Evolutionary conservation across 495 filamentous ascomycete species (phyloP).

Genomic region (Xylaria venustula): DNA sequence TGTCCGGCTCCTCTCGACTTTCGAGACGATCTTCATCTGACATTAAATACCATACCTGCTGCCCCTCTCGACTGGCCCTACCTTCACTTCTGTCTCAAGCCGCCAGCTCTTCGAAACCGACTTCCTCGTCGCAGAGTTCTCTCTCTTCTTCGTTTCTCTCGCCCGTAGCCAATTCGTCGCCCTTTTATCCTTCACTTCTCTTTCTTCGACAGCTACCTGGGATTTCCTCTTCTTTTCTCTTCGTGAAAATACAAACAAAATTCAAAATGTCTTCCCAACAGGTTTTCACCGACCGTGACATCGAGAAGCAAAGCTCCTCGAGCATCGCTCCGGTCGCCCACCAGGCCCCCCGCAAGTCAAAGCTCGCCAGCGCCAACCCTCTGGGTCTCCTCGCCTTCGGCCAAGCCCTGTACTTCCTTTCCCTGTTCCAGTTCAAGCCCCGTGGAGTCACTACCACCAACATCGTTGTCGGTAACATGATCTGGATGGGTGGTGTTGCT

Average conservation of each 20-base stretch:
- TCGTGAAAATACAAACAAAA: background rate
- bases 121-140: conserved; percentile 11
- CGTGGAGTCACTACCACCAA: conserved; percentile 35
- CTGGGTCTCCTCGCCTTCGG: conserved; percentile 32
- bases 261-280: conserved; percentile 11
- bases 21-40: conserved; percentile 5
- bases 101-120: conserved; percentile 2
- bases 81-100: background rate
- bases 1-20: background rate
- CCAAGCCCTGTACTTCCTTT: conserved; percentile 37
- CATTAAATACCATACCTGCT: conserved; percentile 13
- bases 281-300: conserved; percentile 14
- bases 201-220: conserved; percentile 6
- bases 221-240: conserved; percentile 1
- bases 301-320: conserved; percentile 17
- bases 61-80: background rate
- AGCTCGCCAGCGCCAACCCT: conserved; percentile 24
- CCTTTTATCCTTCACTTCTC: background rate
- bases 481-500: conserved; percentile 40
- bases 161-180: conserved; percentile 9
- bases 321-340: conserved; percentile 1
- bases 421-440: conserved; percentile 32
- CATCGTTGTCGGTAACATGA: conserved; percentile 31
- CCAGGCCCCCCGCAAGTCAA: conserved; percentile 9
- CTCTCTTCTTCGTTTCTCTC: conserved; percentile 2